phyloP scores from a whole-genome alignment of 192 early-diverging fungal species.

The Backusella psychrophila region DNA sequence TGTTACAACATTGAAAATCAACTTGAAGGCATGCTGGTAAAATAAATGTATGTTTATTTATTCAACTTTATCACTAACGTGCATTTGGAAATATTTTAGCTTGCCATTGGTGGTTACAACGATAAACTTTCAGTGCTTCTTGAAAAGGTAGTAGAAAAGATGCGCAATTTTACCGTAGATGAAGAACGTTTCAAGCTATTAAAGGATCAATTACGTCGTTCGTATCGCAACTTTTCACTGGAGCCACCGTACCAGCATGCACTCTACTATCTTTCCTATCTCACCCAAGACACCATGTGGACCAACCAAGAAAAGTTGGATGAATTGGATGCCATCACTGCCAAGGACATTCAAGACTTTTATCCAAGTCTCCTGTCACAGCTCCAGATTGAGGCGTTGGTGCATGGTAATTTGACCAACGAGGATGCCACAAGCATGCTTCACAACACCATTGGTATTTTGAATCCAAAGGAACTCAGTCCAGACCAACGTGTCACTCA shows the following conservation, averaged over 20 bases:
- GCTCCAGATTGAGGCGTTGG: slow-evolving; percentile 73
- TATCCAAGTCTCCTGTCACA: slow-evolving; percentile 67
- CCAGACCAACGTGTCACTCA: slow-evolving; percentile 46
- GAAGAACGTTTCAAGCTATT: slow-evolving; percentile 72
- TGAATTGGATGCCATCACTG: slow-evolving; percentile 63
- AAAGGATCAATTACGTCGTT: slow-evolving; percentile 65
- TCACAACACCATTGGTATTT: slow-evolving; percentile 49
- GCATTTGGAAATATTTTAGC: neutral
- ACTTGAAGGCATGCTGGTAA: slow-evolving; percentile 59
- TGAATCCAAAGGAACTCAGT: slow-evolving; percentile 59
- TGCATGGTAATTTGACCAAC: slow-evolving; percentile 81
- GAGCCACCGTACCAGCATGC: slow-evolving; percentile 79
- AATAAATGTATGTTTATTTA: neutral
- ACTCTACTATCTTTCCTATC: slow-evolving; percentile 63
- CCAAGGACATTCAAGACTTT: slow-evolving; percentile 72
- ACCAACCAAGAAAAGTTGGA: slow-evolving; percentile 72
- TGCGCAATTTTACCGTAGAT: slow-evolving; percentile 62
- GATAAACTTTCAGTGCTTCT: slow-evolving; percentile 78
- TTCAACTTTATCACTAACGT: neutral
- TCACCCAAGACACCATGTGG: slow-evolving; percentile 78
- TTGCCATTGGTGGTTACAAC: slow-evolving; percentile 81
- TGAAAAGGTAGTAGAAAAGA: slow-evolving; percentile 61
- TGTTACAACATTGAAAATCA: slow-evolving; percentile 67
- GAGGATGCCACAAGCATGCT: slow-evolving; percentile 62
- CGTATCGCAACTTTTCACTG: slow-evolving; percentile 73